A percentile compares a stretch with the other conserved stretches of the same genome.
phyloP scores from a whole-genome alignment of 805 yeast species.

The Candida maesae region DNA sequence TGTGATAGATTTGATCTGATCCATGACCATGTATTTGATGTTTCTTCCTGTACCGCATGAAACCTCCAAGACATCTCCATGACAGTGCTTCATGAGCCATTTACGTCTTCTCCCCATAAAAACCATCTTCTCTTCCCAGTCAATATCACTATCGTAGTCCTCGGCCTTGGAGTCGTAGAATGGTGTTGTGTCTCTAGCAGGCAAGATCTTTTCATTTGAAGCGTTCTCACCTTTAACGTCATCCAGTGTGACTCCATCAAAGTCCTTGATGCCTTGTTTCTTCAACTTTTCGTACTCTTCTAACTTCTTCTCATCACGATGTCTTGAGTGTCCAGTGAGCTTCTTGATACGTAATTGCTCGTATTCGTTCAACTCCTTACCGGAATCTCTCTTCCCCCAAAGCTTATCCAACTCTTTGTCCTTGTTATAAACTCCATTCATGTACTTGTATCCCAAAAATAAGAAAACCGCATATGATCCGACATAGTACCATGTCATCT shows the following conservation, averaged over 20 bases:
- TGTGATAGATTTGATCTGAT: conserved; percentile 65
- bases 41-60: conserved; percentile 97
- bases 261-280: conserved; percentile 31
- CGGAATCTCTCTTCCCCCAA: conserved; percentile 33
- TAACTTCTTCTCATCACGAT: conserved; percentile 59
- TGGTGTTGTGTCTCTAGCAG: conserved; percentile 75
- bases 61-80: conserved; percentile 91
- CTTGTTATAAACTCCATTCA: conserved; percentile 61
- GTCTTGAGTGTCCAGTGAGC: conserved; percentile 54
- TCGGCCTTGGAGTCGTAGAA: conserved; percentile 76
- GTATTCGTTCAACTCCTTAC: conserved; percentile 46
- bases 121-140: conserved; percentile 45
- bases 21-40: conserved; percentile 64
- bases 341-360: conserved; percentile 61
- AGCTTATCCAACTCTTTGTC: conserved; percentile 54
- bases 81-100: conserved; percentile 72
- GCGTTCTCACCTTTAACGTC: conserved; percentile 31
- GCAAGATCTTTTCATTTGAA: conserved; percentile 43
- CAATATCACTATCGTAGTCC: conserved; percentile 76
- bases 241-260: conserved; percentile 30
- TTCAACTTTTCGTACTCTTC: conserved; percentile 55
- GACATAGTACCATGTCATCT: conserved; percentile 59
- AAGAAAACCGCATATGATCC: conserved; percentile 55
- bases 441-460: conserved; percentile 57
- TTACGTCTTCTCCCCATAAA: conserved; percentile 58